Conservation (phyloP, 495 filamentous ascomycete species). For the Penicillium lividum region DNA sequence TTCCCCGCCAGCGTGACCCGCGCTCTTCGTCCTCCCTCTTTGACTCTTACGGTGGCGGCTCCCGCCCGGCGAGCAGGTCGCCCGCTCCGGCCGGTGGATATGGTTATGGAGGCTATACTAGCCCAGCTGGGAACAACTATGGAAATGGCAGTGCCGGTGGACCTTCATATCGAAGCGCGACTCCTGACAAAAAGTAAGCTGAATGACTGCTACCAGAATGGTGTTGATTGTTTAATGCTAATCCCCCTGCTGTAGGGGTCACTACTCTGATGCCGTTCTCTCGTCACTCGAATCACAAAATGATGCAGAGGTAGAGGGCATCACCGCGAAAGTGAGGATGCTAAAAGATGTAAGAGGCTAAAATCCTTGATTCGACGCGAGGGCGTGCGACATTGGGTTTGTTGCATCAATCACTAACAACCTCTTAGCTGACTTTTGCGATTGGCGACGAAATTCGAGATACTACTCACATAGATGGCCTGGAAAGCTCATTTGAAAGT, state of each 20-base stretch:
- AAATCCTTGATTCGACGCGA: neutral
- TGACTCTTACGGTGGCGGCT: conserved; percentile 73
- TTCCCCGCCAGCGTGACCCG: conserved; percentile 75
- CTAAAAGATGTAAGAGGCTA: conserved; percentile 77
- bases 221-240: conserved; percentile 1
- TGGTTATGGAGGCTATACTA: conserved; percentile 62
- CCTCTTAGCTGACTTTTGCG: conserved; percentile 73
- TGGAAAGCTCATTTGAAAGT: conserved; percentile 84
- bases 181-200: conserved; percentile 74
- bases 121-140: conserved; percentile 42
- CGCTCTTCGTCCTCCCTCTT: conserved; percentile 83
- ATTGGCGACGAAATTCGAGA: conserved; percentile 95
- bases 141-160: conserved; percentile 34
- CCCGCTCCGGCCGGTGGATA: conserved; percentile 52
- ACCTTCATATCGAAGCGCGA: conserved; percentile 62
- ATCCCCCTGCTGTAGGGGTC: conserved; percentile 60
- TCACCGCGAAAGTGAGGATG: conserved; percentile 85
- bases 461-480: conserved; percentile 75
- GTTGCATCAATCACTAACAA: conserved; percentile 10
- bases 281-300: conserved; percentile 96
- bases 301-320: conserved; percentile 85
- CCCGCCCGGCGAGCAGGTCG: conserved; percentile 51
- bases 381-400: neutral
- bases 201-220: neutral
- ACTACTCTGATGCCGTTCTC: conserved; percentile 91